phyloP scores from a whole-genome alignment of 495 filamentous ascomycete species.

The Aspergillus baeticus region DNA sequence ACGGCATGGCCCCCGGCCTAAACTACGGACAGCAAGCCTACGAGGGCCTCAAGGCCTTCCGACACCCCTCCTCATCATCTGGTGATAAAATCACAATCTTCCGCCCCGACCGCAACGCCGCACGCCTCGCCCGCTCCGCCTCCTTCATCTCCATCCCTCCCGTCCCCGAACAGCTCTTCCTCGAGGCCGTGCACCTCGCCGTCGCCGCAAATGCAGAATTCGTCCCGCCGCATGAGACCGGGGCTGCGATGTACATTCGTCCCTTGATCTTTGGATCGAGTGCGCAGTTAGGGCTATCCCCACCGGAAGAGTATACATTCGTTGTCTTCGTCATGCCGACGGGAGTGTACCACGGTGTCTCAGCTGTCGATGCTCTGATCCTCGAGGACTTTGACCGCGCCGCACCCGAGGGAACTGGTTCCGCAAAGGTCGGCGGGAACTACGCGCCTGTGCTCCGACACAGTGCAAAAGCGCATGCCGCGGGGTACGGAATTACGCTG shows the following conservation, averaged over 20 bases:
- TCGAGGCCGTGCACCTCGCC: conserved; percentile 71
- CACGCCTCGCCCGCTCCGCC: conserved; percentile 75
- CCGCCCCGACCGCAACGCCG: conserved; percentile 76
- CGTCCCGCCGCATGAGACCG: conserved; percentile 79
- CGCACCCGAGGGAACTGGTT: conserved; percentile 53
- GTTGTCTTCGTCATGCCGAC: conserved; percentile 81
- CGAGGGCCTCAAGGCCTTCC: conserved; percentile 92
- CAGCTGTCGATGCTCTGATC: conserved; percentile 76
- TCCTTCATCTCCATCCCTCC: conserved; percentile 76
- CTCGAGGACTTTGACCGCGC: conserved; percentile 63
- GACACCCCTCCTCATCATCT: conserved; percentile 43
- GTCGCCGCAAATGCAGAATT: conserved; percentile 83
- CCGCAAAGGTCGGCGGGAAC: conserved; percentile 58
- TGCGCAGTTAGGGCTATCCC: conserved; percentile 75
- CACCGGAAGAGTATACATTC: conserved; percentile 87
- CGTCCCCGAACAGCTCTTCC: conserved; percentile 69
- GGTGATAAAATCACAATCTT: conserved; percentile 66
- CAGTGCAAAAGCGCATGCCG: conserved; percentile 68
- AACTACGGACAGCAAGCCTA: conserved; percentile 96
- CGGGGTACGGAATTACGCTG: conserved; percentile 82
- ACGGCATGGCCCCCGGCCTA: conserved; percentile 85
- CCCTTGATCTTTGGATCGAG: conserved; percentile 82
- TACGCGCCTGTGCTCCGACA: conserved; percentile 72
- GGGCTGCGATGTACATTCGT: conserved; percentile 85
- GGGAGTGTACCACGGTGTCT: conserved; percentile 84